Percentiles rank a stretch among this genome's conserved stretches.
These are phyloP conservation scores for Candida gigantensis DNA, from an alignment of 1,139 yeast genomes.

Conservation along the genomic window DNA sequence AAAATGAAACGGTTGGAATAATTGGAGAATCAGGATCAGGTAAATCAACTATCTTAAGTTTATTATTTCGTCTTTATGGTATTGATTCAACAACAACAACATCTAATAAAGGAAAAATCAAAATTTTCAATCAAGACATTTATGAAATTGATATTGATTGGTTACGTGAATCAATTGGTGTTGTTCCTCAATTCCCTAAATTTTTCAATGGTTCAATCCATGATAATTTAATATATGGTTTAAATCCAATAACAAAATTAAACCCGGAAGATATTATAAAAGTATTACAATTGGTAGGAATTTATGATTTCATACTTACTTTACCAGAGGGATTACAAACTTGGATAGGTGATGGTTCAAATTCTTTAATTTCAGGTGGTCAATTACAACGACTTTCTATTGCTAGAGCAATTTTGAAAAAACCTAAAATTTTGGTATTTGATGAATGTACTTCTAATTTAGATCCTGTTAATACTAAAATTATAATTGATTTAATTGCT, in stretches of 20 bases:
- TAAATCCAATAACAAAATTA: slow-evolving; percentile 25
- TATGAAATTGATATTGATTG: slow-evolving; percentile 45
- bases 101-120: slow-evolving; percentile 22
- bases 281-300: slow-evolving; percentile 47
- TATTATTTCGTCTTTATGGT: slow-evolving; percentile 54
- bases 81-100: slow-evolving; percentile 27
- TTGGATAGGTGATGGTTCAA: slow-evolving; percentile 50
- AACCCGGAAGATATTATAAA: slow-evolving; percentile 38
- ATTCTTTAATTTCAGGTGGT: slow-evolving; percentile 68
- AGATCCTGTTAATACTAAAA: slow-evolving; percentile 55
- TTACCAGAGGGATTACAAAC: slow-evolving; percentile 62
- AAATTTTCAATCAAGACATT: slow-evolving; percentile 44
- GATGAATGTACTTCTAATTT: slow-evolving; percentile 85
- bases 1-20: slow-evolving; percentile 58
- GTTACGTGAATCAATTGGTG: slow-evolving; percentile 54
- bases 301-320: slow-evolving; percentile 50
- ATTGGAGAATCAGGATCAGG: slow-evolving; percentile 83
- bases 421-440: slow-evolving; percentile 61
- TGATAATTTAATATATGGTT: slow-evolving; percentile 69
- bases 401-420: slow-evolving; percentile 68
- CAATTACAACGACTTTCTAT: slow-evolving; percentile 77
- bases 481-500: slow-evolving; percentile 45
- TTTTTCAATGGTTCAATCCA: slow-evolving; percentile 67
- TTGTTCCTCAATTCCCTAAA: slow-evolving; percentile 68
- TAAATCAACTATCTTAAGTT: slow-evolving; percentile 64